Percentiles rank a stretch among this genome's conserved stretches.
Conservation (phyloP, 2,329 filamentous ascomycete species). For the Pestalotiopsis sp. region DNA sequence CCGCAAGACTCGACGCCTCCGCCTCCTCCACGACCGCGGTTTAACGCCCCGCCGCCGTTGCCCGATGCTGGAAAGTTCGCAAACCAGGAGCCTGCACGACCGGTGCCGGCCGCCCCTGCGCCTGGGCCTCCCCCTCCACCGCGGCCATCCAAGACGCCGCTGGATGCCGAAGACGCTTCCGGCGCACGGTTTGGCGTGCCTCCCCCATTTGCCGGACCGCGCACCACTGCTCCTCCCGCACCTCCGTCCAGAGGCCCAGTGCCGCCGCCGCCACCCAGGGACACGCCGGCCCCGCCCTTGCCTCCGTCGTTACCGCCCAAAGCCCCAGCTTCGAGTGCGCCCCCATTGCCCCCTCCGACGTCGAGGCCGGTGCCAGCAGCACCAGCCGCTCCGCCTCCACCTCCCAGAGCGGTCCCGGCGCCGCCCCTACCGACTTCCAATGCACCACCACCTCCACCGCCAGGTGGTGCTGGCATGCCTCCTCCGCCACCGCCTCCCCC, state of each 20-base stretch:
- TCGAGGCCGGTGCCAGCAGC: conserved; percentile 53
- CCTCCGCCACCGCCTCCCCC: conserved; percentile 20
- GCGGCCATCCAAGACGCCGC: conserved; percentile 69
- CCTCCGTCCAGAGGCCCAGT: conserved; percentile 72
- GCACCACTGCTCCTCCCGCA: conserved; percentile 68
- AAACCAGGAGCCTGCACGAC: conserved; percentile 51
- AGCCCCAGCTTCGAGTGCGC: conserved; percentile 45
- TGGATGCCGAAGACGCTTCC: conserved; percentile 61
- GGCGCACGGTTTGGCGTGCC: conserved; percentile 73
- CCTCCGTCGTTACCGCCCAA: conserved; percentile 53
- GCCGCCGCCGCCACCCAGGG: conserved; percentile 69
- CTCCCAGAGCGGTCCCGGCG: conserved; percentile 52
- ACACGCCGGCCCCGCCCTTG: conserved; percentile 39
- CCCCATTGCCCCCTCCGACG: conserved; percentile 50
- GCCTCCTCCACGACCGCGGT: conserved; percentile 72
- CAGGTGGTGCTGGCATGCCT: conserved; percentile 20
- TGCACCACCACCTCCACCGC: conserved; percentile 27
- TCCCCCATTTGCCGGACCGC: conserved; percentile 74
- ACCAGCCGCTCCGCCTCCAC: conserved; percentile 33
- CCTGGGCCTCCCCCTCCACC: conserved; percentile 70
- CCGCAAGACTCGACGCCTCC: conserved; percentile 70
- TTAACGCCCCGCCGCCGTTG: conserved; percentile 84
- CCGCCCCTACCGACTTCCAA: conserved; percentile 16
- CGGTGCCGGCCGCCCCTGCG: conserved; percentile 48
- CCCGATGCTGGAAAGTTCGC: conserved; percentile 89